These are phyloP conservation scores for Saururus chinensis DNA, from an alignment of 164 flowering plant species.

Conservation along the genomic window DNA sequence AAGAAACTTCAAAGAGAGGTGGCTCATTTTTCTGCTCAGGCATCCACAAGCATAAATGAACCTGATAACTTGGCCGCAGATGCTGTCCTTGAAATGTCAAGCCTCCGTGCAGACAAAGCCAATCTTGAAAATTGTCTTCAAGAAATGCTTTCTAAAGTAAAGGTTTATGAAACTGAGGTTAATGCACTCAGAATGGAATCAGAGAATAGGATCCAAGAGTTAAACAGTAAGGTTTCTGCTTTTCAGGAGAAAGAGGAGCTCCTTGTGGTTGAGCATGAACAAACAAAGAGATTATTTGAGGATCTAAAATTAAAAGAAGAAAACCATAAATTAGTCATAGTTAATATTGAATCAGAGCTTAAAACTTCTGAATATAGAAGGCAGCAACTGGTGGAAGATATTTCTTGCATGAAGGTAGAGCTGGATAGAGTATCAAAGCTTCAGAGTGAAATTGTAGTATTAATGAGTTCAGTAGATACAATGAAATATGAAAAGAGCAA, in stretches of 20 bases:
- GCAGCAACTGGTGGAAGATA: slow-evolving; percentile 42
- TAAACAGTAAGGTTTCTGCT: slow-evolving; percentile 35
- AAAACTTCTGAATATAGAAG: slow-evolving; percentile 49
- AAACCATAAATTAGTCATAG: slow-evolving; percentile 23
- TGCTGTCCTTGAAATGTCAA: slow-evolving; percentile 36
- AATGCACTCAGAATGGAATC: slow-evolving; percentile 27
- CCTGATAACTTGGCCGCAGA: slow-evolving; percentile 39
- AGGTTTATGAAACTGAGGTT: slow-evolving; percentile 27
- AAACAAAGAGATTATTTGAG: slow-evolving; percentile 29
- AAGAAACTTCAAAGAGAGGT: slow-evolving; percentile 54
- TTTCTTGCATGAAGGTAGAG: slow-evolving; percentile 36
- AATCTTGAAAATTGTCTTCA: slow-evolving; percentile 36
- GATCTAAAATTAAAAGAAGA: slow-evolving; percentile 43
- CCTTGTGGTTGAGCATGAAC: slow-evolving; percentile 35
- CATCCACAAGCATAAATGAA: slow-evolving; percentile 34
- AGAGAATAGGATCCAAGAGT: slow-evolving; percentile 26
- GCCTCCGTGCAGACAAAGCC: slow-evolving; percentile 37
- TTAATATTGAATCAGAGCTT: slow-evolving; percentile 49
- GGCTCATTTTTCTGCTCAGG: slow-evolving; percentile 33
- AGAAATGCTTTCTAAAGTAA: slow-evolving; percentile 27
- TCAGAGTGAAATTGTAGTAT: slow-evolving; percentile 37
- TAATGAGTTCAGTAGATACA: slow-evolving; percentile 31
- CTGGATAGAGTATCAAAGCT: slow-evolving; percentile 28
- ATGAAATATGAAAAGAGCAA: slow-evolving; percentile 42
- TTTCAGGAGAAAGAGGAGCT: slow-evolving; percentile 29